Conservation (phyloP, 1,284 basidiomycete species). For the Rhodotorula sp. region DNA sequence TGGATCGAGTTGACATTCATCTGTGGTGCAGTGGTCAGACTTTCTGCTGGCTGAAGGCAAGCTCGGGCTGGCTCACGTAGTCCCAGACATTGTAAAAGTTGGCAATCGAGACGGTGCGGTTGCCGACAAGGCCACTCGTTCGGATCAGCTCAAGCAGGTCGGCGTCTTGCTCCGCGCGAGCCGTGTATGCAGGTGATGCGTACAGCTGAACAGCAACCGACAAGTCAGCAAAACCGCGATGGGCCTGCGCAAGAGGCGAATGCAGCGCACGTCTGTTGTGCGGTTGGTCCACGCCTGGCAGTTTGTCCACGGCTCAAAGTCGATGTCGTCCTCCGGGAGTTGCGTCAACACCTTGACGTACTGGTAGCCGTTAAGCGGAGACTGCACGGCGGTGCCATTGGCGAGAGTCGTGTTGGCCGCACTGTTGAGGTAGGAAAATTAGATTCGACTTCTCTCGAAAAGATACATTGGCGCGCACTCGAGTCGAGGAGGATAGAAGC, state of each 20-base stretch:
- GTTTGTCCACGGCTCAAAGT: slow-evolving; percentile 60
- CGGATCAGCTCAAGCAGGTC: slow-evolving; percentile 67
- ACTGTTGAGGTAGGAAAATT: slow-evolving; percentile 41
- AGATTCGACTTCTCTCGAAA: not conserved
- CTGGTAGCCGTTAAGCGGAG: slow-evolving; percentile 73
- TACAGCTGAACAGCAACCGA: slow-evolving; percentile 39
- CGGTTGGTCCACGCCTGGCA: slow-evolving; percentile 49
- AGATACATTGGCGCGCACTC: not conserved
- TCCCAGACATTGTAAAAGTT: slow-evolving; percentile 70
- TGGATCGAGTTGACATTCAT: slow-evolving; percentile 72
- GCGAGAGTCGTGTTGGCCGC: slow-evolving; percentile 70
- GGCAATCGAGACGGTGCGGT: slow-evolving; percentile 64
- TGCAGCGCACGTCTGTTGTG: slow-evolving; percentile 20
- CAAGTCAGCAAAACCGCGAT: too few species aligned
- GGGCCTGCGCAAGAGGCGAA: too few species aligned
- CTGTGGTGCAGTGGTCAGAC: slow-evolving; percentile 48
- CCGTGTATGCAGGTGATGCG: slow-evolving; percentile 58
- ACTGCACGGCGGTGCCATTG: slow-evolving; percentile 67
- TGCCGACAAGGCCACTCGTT: slow-evolving; percentile 64
- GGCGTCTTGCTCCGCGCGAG: slow-evolving; percentile 58
- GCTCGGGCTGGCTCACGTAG: slow-evolving; percentile 18
- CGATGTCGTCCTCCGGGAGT: slow-evolving; percentile 75
- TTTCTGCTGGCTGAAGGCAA: slow-evolving; percentile 44
- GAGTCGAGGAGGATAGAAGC: slow-evolving; percentile 33
- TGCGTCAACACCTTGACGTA: slow-evolving; percentile 62